Base-by-base conservation (phyloP, 1,139 yeast species). In the Candida albicans region DNA sequence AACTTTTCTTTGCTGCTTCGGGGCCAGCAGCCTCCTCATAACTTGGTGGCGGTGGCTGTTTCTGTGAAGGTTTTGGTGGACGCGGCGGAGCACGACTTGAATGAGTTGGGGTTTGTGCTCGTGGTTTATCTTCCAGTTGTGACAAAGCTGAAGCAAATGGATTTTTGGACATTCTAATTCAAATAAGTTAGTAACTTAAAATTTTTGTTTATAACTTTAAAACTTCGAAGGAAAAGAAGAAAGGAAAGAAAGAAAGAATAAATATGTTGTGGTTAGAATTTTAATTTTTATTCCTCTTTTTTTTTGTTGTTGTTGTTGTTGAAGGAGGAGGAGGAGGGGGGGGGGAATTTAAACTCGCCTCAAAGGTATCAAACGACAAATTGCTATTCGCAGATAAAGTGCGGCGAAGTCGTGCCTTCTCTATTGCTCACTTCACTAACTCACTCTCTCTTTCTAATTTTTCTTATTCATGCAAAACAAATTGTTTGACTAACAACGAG, bases 1-100 rank as follows among this genome's bases (percentile, higher is more conserved):
- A 77, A 41, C 77, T 80, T 40, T 61, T 60, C 43, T 63, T 61
- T 10, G 64, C 61, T 27, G 63, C 61, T 32, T 70, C 74, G 12
- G 64, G 60, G n/a, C 82, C 82, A 1, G 87, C 82, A 14, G 76
- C 85, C 55, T 84, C 91, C 52, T 83, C 88, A 57, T 84, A 84
- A 0, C 87, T 70, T 5, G 91, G 89, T 14, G 75, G 74, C 4
- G 59, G 53, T 8, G 53, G 55, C 12, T 59, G 54, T 47, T 65
- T 67, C 22, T 18, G 22, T 32, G 67, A 65, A 14, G 59, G 54
- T 48, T 66, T 67, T 34, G 68, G 65, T 8, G 70, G 70, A 42
- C 66, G 64, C 39, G 63, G 60, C 40, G 65, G 67, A 54, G 67
- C 69, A 36, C 41, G 33, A 42, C 47, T 42, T 18, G 39, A 40